These are phyloP conservation scores for Symbiodinium natans DNA, from an alignment of 73 alveolate genomes.

Conservation along the genomic window DNA sequence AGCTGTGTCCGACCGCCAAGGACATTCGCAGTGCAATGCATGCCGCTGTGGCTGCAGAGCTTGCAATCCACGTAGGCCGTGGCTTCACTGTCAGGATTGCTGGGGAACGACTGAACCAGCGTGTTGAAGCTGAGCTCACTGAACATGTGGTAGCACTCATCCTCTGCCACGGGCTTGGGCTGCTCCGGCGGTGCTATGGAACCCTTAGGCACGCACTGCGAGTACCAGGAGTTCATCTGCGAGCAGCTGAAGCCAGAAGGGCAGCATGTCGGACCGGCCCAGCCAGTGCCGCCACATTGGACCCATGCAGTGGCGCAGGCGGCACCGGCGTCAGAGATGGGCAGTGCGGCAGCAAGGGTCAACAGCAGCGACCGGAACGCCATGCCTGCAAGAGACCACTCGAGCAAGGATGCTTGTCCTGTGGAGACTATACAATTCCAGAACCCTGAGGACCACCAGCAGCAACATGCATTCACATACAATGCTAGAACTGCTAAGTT, in stretches of 20 bases:
- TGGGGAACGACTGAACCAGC: background rate
- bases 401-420: too few species aligned
- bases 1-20: background rate
- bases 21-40: background rate
- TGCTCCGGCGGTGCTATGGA: background rate
- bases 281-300: background rate
- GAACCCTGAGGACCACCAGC: too few species aligned
- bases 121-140: constrained; percentile 6
- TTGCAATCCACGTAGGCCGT: constrained; percentile 8
- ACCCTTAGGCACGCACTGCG: background rate
- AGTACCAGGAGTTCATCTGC: too few species aligned
- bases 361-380: too few species aligned
- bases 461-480: too few species aligned
- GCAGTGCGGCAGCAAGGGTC: too few species aligned
- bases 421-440: too few species aligned
- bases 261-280: background rate
- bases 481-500: too few species aligned
- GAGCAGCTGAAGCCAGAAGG: background rate
- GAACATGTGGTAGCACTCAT: background rate
- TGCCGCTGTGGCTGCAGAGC: background rate
- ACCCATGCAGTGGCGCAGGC: background rate
- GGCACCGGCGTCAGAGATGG: background rate
- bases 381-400: too few species aligned
- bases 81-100: constrained; percentile 1
- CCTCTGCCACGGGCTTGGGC: background rate